Base-by-base conservation (phyloP, 768 basidiomycete species). In the Hypsizygus marmoreus region DNA sequence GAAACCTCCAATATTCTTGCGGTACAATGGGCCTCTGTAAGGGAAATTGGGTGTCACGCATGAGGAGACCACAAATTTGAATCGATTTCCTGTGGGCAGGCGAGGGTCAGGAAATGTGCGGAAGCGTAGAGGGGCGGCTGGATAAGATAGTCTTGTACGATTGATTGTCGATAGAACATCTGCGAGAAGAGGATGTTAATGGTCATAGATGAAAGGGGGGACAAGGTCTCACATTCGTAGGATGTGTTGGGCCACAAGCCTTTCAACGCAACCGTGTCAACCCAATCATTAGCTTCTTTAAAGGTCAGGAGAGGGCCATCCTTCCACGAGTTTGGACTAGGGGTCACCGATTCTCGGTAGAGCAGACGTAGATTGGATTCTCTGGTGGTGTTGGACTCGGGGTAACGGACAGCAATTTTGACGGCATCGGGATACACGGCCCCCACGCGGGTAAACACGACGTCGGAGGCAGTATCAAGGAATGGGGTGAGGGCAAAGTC, bases 1-100 rank as follows among this genome's bases (percentile, higher is more conserved):
- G 41, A 83, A 83, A 10, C 86, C 86, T 49, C 71, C 73, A 57
- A 88, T 83, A 12, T 70, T 73, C 16, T 70, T 69, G 8, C 72
- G 68, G 45, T 77, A 64, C 51, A 72, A 66, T 16, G 81, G 85
- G 2, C 73, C 67, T n/a, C 52, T 59, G 63, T 88, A 88, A 3
- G 88, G 88, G 59, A 86, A 90, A 54, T 87, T 88, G 9, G 85
- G 82, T 5, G 72, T 77, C 35, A 82, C 68, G 59, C 88, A 90
- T 4, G 81, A 84, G 1, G 84, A 73, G 13, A 78, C 79, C 16
- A 88, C 60, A 62, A 90, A 91, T 38, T 82, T 80, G 69, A 86
- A 88, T 58, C 77, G 77, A 24, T 66, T 68, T 22, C 79, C 77
- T 17, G 68, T 62, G 6, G 73, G 57, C 16, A 87, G 70, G 8